Evolutionary conservation across 306 rosid genomes (phyloP), one percentile per base, ranked within the genome.

Genomic region (Gillenia trifoliata): DNA sequence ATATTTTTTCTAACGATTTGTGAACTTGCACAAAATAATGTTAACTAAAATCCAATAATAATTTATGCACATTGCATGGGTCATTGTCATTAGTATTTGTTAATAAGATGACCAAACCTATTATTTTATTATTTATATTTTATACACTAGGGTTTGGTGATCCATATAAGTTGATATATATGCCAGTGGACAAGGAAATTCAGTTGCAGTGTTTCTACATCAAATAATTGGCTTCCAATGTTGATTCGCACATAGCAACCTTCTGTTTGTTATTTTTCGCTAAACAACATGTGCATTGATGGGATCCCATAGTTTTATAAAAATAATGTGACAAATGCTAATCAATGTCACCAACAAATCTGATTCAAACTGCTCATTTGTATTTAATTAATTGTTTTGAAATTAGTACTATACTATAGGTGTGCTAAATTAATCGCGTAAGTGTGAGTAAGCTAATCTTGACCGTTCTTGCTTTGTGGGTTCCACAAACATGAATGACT

Each of bases 161-260:
- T 38, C 66, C 66, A 30, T 62, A 8, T 62, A 4, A 59, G 64
- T 26, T 26, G 9, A 59, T 3, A 26, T 16, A 59, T 3, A 26
- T 16, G 36, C 34, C 36, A 15, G 36, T 28, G n/a, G 10, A 28
- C 20, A 60, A 28, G 36, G 64, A 60, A 13, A 12, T 7, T 5
- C 60, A 55, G 60, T 55, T 29, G 41, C 40, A 19, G 22, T 62
- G 66, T 62, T 62, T 62, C 17, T 62, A 16, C 23, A 1, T 62
- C 23, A 62, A 62, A 30, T 30, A 17, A 62, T 30, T 62, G 41
- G 30, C 67, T 55, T 25, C 76, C 76, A 43, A 59, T 59, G 68
- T 59, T 26, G 57, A 72, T 57, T 15, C 11, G 12, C 64, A 16
- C 4, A 4, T 2, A 36, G 66, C 55, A 66, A 38, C 67, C 67